phyloP scores from a whole-genome alignment of 352 stramenopile species.

The Globisporangium emineosum region DNA sequence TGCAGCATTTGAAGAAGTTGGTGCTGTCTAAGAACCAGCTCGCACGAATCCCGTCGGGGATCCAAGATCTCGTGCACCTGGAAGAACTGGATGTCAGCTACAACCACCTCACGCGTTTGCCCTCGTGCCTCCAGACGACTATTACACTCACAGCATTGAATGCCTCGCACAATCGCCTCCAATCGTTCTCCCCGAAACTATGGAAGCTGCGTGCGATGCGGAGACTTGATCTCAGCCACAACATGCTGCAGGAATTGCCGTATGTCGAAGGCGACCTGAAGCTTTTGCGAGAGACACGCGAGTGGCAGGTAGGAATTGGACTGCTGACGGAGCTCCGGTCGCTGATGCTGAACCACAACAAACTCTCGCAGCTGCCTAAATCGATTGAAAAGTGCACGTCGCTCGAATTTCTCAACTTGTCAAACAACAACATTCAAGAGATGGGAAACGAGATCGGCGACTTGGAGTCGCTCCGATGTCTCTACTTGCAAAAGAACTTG shows the following conservation, averaged over 20 bases:
- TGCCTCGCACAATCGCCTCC: conserved; percentile 56
- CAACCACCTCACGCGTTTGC: conserved; percentile 55
- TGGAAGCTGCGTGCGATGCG: conserved; percentile 59
- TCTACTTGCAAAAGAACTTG: conserved; percentile 45
- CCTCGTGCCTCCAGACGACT: conserved; percentile 67
- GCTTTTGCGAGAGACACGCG: conserved; percentile 60
- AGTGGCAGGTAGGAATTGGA: conserved; percentile 69
- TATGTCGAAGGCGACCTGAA: conserved; percentile 70
- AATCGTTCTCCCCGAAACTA: conserved; percentile 54
- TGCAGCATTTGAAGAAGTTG: conserved; percentile 41
- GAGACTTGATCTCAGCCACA: conserved; percentile 52
- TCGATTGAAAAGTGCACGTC: conserved; percentile 47
- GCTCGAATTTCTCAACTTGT: conserved; percentile 49
- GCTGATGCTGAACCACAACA: conserved; percentile 58
- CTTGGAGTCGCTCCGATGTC: conserved; percentile 29
- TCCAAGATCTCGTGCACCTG: conserved; percentile 63
- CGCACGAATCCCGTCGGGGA: conserved; percentile 55
- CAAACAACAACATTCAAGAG: conserved; percentile 36
- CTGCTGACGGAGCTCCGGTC: conserved; percentile 36
- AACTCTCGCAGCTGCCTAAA: conserved; percentile 32
- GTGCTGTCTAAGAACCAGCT: conserved; percentile 52
- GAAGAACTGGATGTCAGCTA: conserved; percentile 53
- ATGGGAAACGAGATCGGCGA: conserved; percentile 45
- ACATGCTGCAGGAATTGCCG: conserved; percentile 45
- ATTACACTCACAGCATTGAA: conserved; percentile 37